Evolutionary conservation across 495 filamentous ascomycete species (phyloP), one percentile per base, ranked within the genome.

Genomic region (Penicillium subrubescens): DNA sequence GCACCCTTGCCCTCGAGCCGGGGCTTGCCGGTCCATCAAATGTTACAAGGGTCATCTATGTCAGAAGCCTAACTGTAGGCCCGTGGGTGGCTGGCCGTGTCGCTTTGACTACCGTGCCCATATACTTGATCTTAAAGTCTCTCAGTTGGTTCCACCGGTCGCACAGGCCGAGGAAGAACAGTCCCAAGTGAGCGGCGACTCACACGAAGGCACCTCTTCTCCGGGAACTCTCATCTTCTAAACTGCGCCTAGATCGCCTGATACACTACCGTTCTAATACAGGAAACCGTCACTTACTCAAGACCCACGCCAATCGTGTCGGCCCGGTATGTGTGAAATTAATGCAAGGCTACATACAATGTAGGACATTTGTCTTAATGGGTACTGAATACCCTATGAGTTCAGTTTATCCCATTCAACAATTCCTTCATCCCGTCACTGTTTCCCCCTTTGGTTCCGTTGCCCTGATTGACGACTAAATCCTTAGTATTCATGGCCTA

Each of bases 1-100:
- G 55, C 69, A 74, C 29, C 71, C 73, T 31, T 84, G 82, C 65
- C 57, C 67, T 15, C 59, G 63, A 25, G 75, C 72, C 1, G 65
- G 68, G 1, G 31, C 41, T n/a, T 84, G 82, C 44, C 79, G 80
- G 35, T 73, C 73, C 8, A 64, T 78, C 8, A 73, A 77, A 60
- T 84, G 82, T 66, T 78, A 74, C 46, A 69, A 76, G 41, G 81
- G 80, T 0, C 82, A 84, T 65, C 63, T 78, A 33, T 84, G 82
- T 59, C 79, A 82, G 56, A 80, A 73, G 48, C 70, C 71, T 15
- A 71, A 74, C 25, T 81, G 79, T 61, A 75, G 70, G 59, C 74
- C 66, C 37, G 68, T 67, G 7, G 76, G 75, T 60, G 71, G 69
- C 15, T 72, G 71, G 69, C 69, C 70, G 44, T 81, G 77, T 66